Base-by-base conservation (phyloP, 345 rosid species). In the Bretschneidera sinensis region DNA sequence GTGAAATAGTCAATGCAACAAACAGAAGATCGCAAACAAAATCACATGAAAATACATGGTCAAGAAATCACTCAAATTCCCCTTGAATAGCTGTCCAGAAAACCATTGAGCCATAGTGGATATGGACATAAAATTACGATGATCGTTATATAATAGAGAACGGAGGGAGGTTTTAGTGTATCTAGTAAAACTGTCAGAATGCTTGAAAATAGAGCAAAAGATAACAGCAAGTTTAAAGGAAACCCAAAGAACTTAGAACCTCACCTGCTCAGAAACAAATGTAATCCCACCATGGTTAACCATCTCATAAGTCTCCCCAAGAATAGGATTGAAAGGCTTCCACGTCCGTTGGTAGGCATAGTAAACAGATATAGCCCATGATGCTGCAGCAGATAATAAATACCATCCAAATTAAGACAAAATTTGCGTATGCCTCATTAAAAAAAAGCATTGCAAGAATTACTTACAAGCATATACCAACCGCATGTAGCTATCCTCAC, bases 241-340 rank as follows among this genome's bases (percentile, higher is more conserved):
- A 54, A 67, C 18, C 7, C 33, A 14, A 47, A 33, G 54, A 61
- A 24, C 24, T 64, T 59, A 60, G 48, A 59, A 55, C 35, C 63
- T 65, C 59, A 89, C 96, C 94, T 87, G 98, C 75, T 92, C 98
- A 54, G 97, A 51, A 45, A 92, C 74, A 75, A 89, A 92, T 55
- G 87, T 72, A 54, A 92, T 65, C 23, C 89, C 85, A 25, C 86
- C 88, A 79, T 92, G 86, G 72, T 89, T 87, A 43, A 52, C 67
- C 96, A 92, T 47, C 73, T 92, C 97, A 69, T 81, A 87, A 25
- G 97, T 89, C 74, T 92, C 98, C 4, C 98, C 97, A 62, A 92
- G 98, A 80, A 92, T 92, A 55, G 97, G 98, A 78, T 89, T 92
- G 69, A 92, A 92, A 20, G 94, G 97, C 76, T 92, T 89, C 98